Base-by-base conservation (phyloP, 352 stramenopile genomes). In the Pythium guiyangense region DNA sequence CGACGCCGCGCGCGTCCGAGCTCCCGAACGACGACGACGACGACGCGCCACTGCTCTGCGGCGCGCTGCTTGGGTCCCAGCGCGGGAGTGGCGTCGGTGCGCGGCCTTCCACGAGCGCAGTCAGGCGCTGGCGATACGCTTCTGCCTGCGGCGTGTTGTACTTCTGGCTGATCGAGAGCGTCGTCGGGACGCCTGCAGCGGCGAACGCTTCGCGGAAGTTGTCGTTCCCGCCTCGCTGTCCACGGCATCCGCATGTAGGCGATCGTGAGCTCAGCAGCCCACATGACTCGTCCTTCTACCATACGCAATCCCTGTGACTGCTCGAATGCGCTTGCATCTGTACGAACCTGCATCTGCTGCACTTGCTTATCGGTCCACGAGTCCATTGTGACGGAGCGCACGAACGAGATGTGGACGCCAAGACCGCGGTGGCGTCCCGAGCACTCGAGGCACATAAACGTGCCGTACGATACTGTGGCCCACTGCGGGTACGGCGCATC, bases 391-490 rank as follows among this genome's bases (percentile, higher is more conserved):
- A 92, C 81, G 14, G 82, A 92, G 40, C 82, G 70, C 52, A 98
- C 91, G 64, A 98, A 98, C 29, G 87, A 95, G 45, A 98, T 90
- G 70, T 98, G 92, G 10, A 97, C 88, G 44, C 93, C 94, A 47
- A 98, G 73, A 17, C 84, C 79, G 34, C 94, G 85, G 71, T 98
- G 93, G 47, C 90, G 79, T 3, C 87, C 92, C 20, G 89, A 97
- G 78, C 93, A 98, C 68, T 98, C 91, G 61, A 98, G 85, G 56
- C 92, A 98, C 71, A 98, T 96, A 61, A 98, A 98, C 22, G 96
- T 95, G 51, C 94, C 94, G 71, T 97, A 98, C 18, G 92, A 97
- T 35, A 96, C 90, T 2, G 88, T 97, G 6, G 93, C 92, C 94
- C 94, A 98, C 50, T 92, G 86, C 22, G 94, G 94, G 66, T 98